Evolutionary conservation across 306 rosid genomes (phyloP).

Genomic region (Sicyos baderoa): DNA sequence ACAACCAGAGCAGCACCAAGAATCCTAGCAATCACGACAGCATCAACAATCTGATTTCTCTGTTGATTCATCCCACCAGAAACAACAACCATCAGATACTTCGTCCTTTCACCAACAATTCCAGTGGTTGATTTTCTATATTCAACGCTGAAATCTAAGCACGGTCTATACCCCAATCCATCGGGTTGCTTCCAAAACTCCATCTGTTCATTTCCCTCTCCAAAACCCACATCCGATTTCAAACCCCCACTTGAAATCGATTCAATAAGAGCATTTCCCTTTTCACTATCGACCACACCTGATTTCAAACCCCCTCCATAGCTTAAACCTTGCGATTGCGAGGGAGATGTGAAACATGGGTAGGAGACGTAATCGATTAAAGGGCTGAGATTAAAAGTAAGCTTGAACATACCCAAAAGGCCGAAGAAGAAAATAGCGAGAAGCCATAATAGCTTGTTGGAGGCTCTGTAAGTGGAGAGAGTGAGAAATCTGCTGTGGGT

Average conservation of each 20-base stretch:
- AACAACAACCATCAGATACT: conserved; percentile 76
- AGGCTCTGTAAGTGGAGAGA: conserved; percentile 29
- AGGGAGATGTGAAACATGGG: conserved; percentile 43
- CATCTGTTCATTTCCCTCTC: conserved; percentile 18
- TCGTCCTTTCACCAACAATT: conserved; percentile 45
- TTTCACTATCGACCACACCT: conserved; percentile 17
- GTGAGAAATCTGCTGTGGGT: conserved; percentile 20
- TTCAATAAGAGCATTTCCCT: conserved; percentile 19
- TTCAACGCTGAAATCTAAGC: conserved; percentile 52
- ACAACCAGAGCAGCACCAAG: conserved; percentile 93
- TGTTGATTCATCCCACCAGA: conserved; percentile 99
- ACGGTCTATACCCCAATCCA: conserved; percentile 78
- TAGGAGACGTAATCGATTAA: conserved; percentile 34
- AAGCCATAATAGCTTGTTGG: conserved; percentile 49
- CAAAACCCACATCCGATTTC: conserved; percentile 28
- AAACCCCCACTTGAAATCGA: conserved; percentile 26
- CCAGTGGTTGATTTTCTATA: conserved; percentile 44
- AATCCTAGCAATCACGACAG: conserved; percentile 93
- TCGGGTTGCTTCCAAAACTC: conserved; percentile 86
- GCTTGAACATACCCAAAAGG: conserved; percentile 53
- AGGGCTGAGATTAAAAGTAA: conserved; percentile 35
- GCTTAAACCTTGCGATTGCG: conserved; percentile 20
- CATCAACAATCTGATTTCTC: conserved; percentile 96
- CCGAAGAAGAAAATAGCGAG: conserved; percentile 47
- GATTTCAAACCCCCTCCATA: conserved; percentile 28